These are phyloP conservation scores for Macaranga tanarius DNA, from an alignment of 441 rosid species.

Conservation along the genomic window DNA sequence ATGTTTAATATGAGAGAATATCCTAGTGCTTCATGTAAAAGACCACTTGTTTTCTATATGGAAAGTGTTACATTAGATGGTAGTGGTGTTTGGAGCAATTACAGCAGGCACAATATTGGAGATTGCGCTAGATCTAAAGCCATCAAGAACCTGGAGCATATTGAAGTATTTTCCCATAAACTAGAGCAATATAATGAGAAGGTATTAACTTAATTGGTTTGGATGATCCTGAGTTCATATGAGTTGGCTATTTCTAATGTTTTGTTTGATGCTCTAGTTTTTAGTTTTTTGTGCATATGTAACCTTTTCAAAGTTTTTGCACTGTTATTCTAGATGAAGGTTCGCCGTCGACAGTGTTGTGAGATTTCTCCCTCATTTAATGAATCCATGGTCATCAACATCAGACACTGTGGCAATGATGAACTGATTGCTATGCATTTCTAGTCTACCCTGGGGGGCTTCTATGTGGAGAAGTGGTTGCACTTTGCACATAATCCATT, in stretches of 20 bases:
- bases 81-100: conserved; percentile 56
- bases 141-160: conserved; percentile 42
- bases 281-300: background rate
- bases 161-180: conserved; percentile 51
- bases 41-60: conserved; percentile 64
- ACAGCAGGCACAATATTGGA: conserved; percentile 40
- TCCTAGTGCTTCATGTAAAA: conserved; percentile 64
- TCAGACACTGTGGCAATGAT: conserved; percentile 55
- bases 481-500: background rate
- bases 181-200: conserved; percentile 44
- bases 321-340: conserved; percentile 44
- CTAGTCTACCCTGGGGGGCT: conserved; percentile 26
- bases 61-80: conserved; percentile 45
- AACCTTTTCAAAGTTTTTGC: background rate
- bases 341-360: conserved; percentile 79
- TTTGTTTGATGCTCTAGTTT: background rate
- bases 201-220: conserved; percentile 41
- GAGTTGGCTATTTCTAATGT: background rate
- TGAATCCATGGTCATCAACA: conserved; percentile 59
- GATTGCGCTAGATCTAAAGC: conserved; percentile 49
- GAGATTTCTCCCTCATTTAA: conserved; percentile 50
- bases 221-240: conserved; percentile 10
- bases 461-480: conserved; percentile 15
- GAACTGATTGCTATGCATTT: conserved; percentile 72
- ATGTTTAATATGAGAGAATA: conserved; percentile 77